Evolutionary conservation across 2,329 filamentous ascomycete species (phyloP), one percentile per base, ranked within the genome.

Genomic region (Pseudofabraea citricarpa): DNA sequence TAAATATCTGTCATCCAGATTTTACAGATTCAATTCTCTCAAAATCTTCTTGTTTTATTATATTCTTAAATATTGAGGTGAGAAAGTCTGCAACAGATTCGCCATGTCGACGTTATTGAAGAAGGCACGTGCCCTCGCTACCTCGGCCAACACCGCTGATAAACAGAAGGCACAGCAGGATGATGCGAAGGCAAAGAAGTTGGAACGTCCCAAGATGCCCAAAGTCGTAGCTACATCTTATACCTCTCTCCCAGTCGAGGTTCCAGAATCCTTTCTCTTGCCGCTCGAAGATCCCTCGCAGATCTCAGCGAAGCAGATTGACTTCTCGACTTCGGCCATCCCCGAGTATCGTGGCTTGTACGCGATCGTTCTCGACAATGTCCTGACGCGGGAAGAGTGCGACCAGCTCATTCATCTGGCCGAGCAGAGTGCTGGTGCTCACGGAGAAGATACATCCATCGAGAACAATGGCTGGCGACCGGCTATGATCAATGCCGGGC

Each of bases 401-500:
- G 57, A 63, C 0, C 56, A 70, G 23, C 68, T 88, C 0, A 49
- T 77, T 4, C 19, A 46, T 9, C 63, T 79, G 5, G 74, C 74
- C 8, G 76, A 81, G 56, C 39, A 43, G 44, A 53, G 50, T 4
- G 62, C 74, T 13, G 70, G 68, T 41, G 69, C 73, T 5, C 75
- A 58, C 39, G 48, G 45, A 26, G 56, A 33, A 32, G 26, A 31
- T 13, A 33, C 44, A 10, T 21, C 12, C 16, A 22, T 38, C 2
- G 43, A 51, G 6, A 47, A 58, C 46, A 65, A 55, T 46, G 62
- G 68, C 1, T 91, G 87, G 87, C 69, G 73, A 39, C 76, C 79
- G 2, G 87, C 87, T 0, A 72, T 87, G 61, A 72, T 90, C 45
- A 85, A 84, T 57, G 60, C 78, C 19, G 85, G 84, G 5, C 62